Base-by-base conservation (phyloP, 1,284 basidiomycete species). In the Malassezia vespertilionis region DNA sequence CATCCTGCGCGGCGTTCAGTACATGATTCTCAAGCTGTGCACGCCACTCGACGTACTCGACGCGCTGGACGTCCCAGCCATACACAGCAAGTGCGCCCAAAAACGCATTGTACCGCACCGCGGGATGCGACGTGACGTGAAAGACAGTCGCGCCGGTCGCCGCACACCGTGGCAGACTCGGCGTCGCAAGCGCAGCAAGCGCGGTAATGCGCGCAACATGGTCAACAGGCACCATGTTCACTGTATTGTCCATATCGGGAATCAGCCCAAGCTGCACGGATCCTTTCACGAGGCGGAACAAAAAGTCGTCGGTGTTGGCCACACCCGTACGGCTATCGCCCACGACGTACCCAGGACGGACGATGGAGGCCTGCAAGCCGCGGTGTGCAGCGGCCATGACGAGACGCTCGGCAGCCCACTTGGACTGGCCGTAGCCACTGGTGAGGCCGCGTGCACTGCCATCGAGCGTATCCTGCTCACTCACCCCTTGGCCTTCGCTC, bases 211-310 rank as follows among this genome's bases (percentile, higher is more conserved):
- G 78, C 1, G 93, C 90, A 53, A 99, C 91, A 69, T 93, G 86
- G 72, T 97, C 86, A 22, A 97, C 93, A 0, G 93, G 93, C 15
- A 90, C 86, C 85, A 96, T 91, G 74, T 97, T 97, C 67, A 97
- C 79, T 3, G 86, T 84, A 74, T 99, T 99, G 76, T 95, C 88
- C 72, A 99, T 96, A 70, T 99, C 86, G 1, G 93, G 93, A 2
- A 90, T 82, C 33, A 89, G 79, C 2, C 91, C 91, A 5, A 97
- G 81, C 72, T 99, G 93, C 37, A 93, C 78, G 69, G 89, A 95
- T 20, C 93, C 93, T 73, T 97, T 97, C 69, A 96, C 86, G 69
- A 99, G 76, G 17, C 93, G 81, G 90, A 91, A 96, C 46, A 99
- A 79, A 73, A 99, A 99, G 72, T 99, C 93, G 64, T 99, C 93